These are phyloP conservation scores for Neopestalotiopsis sp. DNA, from an alignment of 2,329 filamentous ascomycete species.

Conservation along the genomic window DNA sequence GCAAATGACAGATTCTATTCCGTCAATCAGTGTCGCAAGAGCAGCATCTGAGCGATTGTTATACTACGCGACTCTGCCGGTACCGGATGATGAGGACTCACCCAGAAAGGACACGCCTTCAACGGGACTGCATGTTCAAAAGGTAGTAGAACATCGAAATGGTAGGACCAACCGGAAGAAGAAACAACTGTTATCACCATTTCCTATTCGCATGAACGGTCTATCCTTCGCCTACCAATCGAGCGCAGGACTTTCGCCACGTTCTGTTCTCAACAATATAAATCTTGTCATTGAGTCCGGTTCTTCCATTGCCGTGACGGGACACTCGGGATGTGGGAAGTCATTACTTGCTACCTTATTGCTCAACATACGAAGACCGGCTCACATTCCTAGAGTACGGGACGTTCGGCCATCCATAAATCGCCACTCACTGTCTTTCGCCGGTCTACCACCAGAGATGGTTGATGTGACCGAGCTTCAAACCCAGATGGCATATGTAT, in stretches of 20 bases:
- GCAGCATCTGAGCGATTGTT: conserved; percentile 77
- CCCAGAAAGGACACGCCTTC: background rate
- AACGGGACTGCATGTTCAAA: background rate
- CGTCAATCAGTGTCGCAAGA: conserved; percentile 77
- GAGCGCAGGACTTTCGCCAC: conserved; percentile 43
- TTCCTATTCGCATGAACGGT: conserved; percentile 57
- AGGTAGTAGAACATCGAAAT: conserved; percentile 31
- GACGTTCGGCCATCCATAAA: conserved; percentile 9
- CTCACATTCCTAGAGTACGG: conserved; percentile 18
- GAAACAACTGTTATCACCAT: conserved; percentile 37
- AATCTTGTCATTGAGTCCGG: conserved; percentile 67
- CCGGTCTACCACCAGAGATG: conserved; percentile 57
- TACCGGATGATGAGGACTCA: background rate
- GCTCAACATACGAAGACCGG: conserved; percentile 68
- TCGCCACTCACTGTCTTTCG: conserved; percentile 59
- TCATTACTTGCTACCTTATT: conserved; percentile 81
- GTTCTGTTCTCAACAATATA: conserved; percentile 64
- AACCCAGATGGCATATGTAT: conserved; percentile 68
- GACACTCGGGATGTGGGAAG: conserved; percentile 88
- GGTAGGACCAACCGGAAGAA: conserved; percentile 30
- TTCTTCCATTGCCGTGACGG: conserved; percentile 78
- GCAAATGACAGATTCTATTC: conserved; percentile 73
- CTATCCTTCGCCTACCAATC: conserved; percentile 76
- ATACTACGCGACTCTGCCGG: conserved; percentile 66
- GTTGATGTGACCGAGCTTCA: conserved; percentile 67